These are phyloP conservation scores for Candida sp. DNA, from an alignment of 1,139 yeast species.

Conservation along the genomic window DNA sequence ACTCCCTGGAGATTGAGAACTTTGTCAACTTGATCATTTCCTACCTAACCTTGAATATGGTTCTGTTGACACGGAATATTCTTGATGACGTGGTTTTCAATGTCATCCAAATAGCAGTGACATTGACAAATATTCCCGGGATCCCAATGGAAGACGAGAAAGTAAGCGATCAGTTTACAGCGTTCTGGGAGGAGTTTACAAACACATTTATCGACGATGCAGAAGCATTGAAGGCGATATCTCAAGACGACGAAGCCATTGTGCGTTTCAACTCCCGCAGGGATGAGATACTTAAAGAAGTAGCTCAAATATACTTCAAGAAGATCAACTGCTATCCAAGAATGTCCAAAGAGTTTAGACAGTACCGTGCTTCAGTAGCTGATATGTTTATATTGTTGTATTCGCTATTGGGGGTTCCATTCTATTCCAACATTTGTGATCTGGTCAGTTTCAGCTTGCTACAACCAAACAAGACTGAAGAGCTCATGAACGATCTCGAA, in stretches of 20 bases:
- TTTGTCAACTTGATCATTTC: slow-evolving; percentile 57
- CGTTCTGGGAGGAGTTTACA: slow-evolving; percentile 81
- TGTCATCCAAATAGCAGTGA: slow-evolving; percentile 54
- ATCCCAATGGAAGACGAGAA: slow-evolving; percentile 69
- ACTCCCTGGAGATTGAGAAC: slow-evolving; percentile 47
- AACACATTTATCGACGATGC: slow-evolving; percentile 64
- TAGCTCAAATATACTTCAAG: slow-evolving; percentile 64
- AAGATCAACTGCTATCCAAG: slow-evolving; percentile 44
- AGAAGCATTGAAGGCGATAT: slow-evolving; percentile 38
- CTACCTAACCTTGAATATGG: slow-evolving; percentile 55
- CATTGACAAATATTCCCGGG: slow-evolving; percentile 64
- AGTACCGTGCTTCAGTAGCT: slow-evolving; percentile 72
- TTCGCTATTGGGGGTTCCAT: slow-evolving; percentile 60
- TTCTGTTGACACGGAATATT: slow-evolving; percentile 51
- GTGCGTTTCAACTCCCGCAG: slow-evolving; percentile 30
- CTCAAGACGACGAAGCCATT: slow-evolving; percentile 20
- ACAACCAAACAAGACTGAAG: slow-evolving; percentile 1
- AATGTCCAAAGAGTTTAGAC: slow-evolving; percentile 51
- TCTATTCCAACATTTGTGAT: slow-evolving; percentile 54
- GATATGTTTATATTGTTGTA: slow-evolving; percentile 77
- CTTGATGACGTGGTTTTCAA: slow-evolving; percentile 38
- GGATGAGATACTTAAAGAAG: slow-evolving; percentile 40
- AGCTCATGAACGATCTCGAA: slow-evolving; percentile 52
- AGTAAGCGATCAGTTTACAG: slow-evolving; percentile 67
- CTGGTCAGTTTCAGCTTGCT: slow-evolving; percentile 36